A percentile compares a stretch with the other conserved stretches of the same genome.
Evolutionary conservation across 495 filamentous ascomycete species (phyloP).

Genomic region (Aspergillus incahuasiensis): DNA sequence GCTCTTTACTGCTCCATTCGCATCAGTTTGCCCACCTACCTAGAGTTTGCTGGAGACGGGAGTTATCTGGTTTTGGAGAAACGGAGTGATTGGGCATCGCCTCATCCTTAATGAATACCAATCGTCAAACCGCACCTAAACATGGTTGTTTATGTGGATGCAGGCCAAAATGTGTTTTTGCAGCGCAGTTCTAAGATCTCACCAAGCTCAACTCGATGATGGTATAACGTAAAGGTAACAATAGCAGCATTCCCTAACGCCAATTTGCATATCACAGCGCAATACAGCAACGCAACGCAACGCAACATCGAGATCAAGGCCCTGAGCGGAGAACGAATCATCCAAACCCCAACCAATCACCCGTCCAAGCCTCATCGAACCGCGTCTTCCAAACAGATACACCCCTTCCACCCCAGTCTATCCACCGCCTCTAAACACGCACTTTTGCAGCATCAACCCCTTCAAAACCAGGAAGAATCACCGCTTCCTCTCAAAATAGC

Average conservation of each 20-base stretch:
- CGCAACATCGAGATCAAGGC: background rate
- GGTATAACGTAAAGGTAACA: background rate
- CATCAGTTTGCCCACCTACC: background rate
- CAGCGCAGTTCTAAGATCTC: background rate
- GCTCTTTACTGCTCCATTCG: background rate
- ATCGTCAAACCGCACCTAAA: too few relatives aligned
- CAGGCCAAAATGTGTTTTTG: background rate
- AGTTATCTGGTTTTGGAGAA: background rate
- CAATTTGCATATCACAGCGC: background rate
- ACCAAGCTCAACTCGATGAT: background rate
- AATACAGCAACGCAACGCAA: background rate
- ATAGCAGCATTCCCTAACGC: background rate
- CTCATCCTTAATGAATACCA: too few relatives aligned
- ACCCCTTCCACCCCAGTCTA: background rate
- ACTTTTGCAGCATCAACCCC: background rate
- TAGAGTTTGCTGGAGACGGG: too few relatives aligned
- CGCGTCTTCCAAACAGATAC: background rate
- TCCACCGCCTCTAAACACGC: too few relatives aligned
- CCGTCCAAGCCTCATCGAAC: too few relatives aligned
- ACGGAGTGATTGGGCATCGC: background rate
- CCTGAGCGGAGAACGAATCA: background rate
- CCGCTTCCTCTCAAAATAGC: constrained; percentile 84
- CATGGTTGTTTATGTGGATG: background rate
- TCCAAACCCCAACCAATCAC: background rate
- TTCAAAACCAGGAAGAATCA: constrained; percentile 24